phyloP scores from a whole-genome alignment of 345 rosid genomes.

The Punica granatum region DNA sequence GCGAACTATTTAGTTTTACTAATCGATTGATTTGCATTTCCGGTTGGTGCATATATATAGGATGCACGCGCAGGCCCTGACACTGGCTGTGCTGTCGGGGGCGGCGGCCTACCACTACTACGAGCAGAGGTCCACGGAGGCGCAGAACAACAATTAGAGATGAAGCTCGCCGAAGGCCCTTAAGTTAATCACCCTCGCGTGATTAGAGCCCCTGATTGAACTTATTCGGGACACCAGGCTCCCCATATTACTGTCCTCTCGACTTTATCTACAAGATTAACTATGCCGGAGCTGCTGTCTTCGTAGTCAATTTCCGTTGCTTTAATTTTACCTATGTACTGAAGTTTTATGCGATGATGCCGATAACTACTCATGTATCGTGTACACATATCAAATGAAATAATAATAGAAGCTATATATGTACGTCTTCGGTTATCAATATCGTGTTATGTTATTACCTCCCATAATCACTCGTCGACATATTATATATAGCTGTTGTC shows the following conservation, averaged over 20 bases:
- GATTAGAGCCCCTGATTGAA: background rate
- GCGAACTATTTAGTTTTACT: background rate
- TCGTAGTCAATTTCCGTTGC: background rate
- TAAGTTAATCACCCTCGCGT: background rate
- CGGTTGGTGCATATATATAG: conserved; percentile 14
- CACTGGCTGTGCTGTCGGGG: conserved; percentile 59
- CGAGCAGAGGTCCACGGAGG: conserved; percentile 28
- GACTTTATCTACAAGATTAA: too few relatives aligned
- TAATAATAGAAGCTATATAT: too few relatives aligned
- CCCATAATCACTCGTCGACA: too few relatives aligned
- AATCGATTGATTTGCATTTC: background rate
- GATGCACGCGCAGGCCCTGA: conserved; percentile 74
- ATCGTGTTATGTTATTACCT: too few relatives aligned
- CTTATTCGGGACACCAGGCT: background rate
- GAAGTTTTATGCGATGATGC: background rate
- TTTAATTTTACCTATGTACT: background rate
- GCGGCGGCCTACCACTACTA: conserved; percentile 57
- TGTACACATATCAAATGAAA: background rate
- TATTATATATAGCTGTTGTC: too few relatives aligned
- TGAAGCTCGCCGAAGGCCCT: too few relatives aligned
- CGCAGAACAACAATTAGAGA: background rate
- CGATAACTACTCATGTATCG: background rate
- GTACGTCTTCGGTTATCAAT: too few relatives aligned
- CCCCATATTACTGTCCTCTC: background rate
- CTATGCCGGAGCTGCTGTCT: too few relatives aligned